Evolutionary conservation across 2,329 filamentous ascomycete genomes (phyloP).

Genomic region (Talaromyces sp.): DNA sequence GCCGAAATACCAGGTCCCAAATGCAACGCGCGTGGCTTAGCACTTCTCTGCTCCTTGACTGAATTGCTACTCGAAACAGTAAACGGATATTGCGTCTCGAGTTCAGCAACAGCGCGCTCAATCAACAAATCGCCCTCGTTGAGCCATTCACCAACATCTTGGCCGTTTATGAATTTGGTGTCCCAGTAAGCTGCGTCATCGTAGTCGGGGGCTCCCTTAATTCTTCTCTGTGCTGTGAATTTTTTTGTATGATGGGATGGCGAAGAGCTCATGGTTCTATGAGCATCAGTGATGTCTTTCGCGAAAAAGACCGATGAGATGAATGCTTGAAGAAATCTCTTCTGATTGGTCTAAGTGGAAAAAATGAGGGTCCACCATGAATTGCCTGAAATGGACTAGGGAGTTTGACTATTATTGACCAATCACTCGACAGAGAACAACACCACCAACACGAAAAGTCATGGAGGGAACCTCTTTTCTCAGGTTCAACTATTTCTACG

Average conservation of each 20-base stretch:
- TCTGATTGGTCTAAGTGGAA: neutral
- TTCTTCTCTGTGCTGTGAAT: neutral
- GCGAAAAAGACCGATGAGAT: neutral
- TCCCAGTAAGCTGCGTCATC: constrained; percentile 35
- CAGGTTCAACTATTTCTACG: neutral
- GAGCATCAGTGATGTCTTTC: neutral
- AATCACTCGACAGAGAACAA: neutral
- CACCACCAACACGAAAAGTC: neutral
- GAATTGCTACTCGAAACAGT: neutral
- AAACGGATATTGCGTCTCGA: constrained; percentile 21
- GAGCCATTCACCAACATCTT: constrained; percentile 38
- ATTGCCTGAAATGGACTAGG: neutral
- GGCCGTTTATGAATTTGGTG: constrained; percentile 32
- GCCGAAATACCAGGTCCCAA: constrained; percentile 35
- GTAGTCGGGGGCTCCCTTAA: constrained; percentile 30
- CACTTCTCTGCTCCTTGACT: neutral
- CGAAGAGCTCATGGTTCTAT: neutral
- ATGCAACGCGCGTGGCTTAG: constrained; percentile 29
- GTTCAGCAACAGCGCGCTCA: constrained; percentile 26
- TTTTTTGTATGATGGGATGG: neutral
- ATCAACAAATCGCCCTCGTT: constrained; percentile 33
- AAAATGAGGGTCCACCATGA: neutral
- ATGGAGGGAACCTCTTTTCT: neutral
- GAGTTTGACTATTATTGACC: neutral
- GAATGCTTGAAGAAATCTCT: neutral